A percentile compares a stretch with the other conserved stretches of the same genome.
Evolutionary conservation across 2,329 filamentous ascomycete species (phyloP).

Genomic region (Colletotrichum sp.): DNA sequence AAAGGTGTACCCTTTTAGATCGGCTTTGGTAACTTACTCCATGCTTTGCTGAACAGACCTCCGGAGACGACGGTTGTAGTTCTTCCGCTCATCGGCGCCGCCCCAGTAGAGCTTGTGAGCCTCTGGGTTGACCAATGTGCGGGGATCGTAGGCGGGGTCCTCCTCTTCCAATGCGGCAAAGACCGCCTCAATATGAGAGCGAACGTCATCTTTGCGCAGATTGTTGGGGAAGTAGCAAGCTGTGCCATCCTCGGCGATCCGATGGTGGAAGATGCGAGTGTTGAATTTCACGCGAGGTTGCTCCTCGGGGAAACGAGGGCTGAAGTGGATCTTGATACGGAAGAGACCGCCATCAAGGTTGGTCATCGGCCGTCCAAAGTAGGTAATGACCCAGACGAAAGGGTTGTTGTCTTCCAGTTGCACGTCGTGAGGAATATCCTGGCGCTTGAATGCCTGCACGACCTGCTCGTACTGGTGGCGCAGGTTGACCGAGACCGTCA

Average conservation of each 20-base stretch:
- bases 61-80: conserved; percentile 82
- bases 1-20: background rate
- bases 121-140: conserved; percentile 85
- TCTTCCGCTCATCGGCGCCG: conserved; percentile 75
- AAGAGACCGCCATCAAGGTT: conserved; percentile 93
- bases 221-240: conserved; percentile 78
- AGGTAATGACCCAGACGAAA: conserved; percentile 86
- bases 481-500: conserved; percentile 80
- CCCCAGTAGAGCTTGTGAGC: conserved; percentile 91
- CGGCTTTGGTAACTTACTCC: conserved; percentile 50
- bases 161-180: conserved; percentile 87
- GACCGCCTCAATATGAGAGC: conserved; percentile 83
- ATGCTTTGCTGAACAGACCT: conserved; percentile 75
- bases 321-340: conserved; percentile 79
- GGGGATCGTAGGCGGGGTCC: conserved; percentile 85
- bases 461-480: conserved; percentile 86
- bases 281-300: conserved; percentile 85
- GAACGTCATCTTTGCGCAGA: conserved; percentile 73
- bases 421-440: conserved; percentile 76
- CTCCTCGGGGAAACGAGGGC: conserved; percentile 84
- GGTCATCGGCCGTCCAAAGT: conserved; percentile 91
- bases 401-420: conserved; percentile 82
- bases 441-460: conserved; percentile 73
- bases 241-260: conserved; percentile 79
- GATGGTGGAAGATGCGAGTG: conserved; percentile 85